Evolutionary conservation across 1,284 basidiomycete genomes (phyloP), one percentile per base, ranked within the genome.

Genomic region (Cyathus pygmaeus): DNA sequence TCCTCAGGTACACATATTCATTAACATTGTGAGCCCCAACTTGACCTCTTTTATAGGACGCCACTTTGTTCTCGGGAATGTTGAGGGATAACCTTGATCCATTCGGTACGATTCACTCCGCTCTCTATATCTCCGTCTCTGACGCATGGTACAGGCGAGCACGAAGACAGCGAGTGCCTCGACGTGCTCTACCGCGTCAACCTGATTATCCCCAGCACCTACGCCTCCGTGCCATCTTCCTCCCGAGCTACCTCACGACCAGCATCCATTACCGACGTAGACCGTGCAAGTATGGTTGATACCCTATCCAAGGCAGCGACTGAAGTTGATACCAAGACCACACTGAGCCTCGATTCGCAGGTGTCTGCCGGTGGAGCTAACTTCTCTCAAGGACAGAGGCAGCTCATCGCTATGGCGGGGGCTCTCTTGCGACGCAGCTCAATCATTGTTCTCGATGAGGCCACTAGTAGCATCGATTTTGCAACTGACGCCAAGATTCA

Each of bases 61-160:
- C 90, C 1, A 85, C 94, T 0, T 80, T 97, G 3, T 96, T 98
- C 80, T 92, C 91, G 0, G 94, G 95, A 0, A 95, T 92, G 0
- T 80, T 97, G 27, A 83, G 94, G n/a, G 92, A 94, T 23, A 96
- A 96, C 66, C 76, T 97, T 3, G 95, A 98, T 79, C 95, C 94
- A 0, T 96, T 95, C 80, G 78, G 86, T 85, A 57, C 42, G 79
- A 62, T 13, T 5, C 23, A 10, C 4, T 31, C 17, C 15, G 24
- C 10, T 30, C 41, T 11, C 21, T 24, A 5, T 13, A 26, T 30
- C n/a, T 30, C 2, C 44, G 36, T 19, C 31, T 49, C 36, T 46
- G 51, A 26, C 41, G 47, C 30, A 3, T n/a, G 31, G 6, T 65
- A 3, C 61, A 89, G 89, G 83, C 53, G 94, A 96, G 67, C 90